A percentile compares a stretch with the other conserved stretches of the same genome.
Evolutionary conservation across 1,139 yeast genomes (phyloP).

Genomic region (Debaryomyces nepalensis): DNA sequence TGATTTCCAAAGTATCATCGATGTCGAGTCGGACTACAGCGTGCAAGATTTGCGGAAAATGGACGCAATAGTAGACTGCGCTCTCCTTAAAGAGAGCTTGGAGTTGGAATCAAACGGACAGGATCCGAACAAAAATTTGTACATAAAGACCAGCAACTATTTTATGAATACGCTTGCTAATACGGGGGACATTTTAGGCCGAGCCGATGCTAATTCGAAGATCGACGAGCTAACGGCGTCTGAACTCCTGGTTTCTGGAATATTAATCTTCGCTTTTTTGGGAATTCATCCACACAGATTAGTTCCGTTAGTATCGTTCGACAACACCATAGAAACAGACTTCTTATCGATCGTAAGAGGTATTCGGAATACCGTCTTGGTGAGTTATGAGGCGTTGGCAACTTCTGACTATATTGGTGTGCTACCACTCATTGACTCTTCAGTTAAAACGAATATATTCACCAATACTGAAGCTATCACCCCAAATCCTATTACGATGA

Average conservation of each 20-base stretch:
- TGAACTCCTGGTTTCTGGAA: slow-evolving; percentile 25
- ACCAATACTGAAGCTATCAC: neutral
- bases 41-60: slow-evolving; percentile 7
- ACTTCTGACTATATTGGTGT: neutral
- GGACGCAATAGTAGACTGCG: slow-evolving; percentile 13
- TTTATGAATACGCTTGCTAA: slow-evolving; percentile 2
- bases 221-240: slow-evolving; percentile 12
- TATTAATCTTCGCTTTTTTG: slow-evolving; percentile 31
- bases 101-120: neutral
- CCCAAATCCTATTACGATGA: slow-evolving; percentile 18
- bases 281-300: slow-evolving; percentile 34
- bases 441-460: neutral
- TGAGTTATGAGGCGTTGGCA: neutral
- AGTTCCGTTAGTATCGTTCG: slow-evolving; percentile 30
- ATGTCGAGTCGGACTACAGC: slow-evolving; percentile 2
- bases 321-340: slow-evolving; percentile 18
- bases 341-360: slow-evolving; percentile 19
- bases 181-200: neutral
- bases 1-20: slow-evolving; percentile 11
- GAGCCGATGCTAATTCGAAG: neutral
- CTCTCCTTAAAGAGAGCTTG: slow-evolving; percentile 5
- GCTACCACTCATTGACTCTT: neutral
- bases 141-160: slow-evolving; percentile 6
- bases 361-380: neutral
- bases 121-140: slow-evolving; percentile 3